Conservation (phyloP, 192 early-diverging fungal genomes). For the Linderina pennispora region DNA sequence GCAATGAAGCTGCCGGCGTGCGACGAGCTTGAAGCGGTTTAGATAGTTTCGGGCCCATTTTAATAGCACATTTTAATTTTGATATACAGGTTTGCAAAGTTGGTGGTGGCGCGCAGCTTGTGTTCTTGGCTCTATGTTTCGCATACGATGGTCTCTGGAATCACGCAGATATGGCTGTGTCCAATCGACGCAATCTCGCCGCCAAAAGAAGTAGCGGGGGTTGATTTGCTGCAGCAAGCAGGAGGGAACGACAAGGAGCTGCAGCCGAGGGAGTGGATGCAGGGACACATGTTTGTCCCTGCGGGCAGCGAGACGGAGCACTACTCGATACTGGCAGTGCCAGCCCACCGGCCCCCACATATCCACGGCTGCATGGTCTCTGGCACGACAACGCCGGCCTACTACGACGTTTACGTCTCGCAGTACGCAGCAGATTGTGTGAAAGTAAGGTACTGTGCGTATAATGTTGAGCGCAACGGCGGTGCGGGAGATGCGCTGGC, state of each 20-base stretch:
- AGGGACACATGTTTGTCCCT: conserved; percentile 15
- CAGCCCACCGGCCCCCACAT: conserved; percentile 8
- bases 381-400: conserved; percentile 17
- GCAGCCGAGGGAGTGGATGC: too few species aligned
- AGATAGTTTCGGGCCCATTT: too few species aligned
- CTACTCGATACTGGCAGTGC: conserved; percentile 16
- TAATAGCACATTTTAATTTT: too few species aligned
- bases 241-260: too few species aligned
- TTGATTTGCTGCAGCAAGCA: too few species aligned
- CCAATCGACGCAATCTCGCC: too few species aligned
- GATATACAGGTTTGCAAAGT: too few species aligned
- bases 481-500: conserved; percentile 31
- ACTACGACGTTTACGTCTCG: conserved; percentile 22
- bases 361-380: conserved; percentile 34
- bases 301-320: background rate
- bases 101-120: too few species aligned
- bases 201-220: too few species aligned
- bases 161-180: too few species aligned
- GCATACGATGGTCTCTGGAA: too few species aligned
- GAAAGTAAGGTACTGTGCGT: conserved; percentile 8
- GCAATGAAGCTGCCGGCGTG: conserved; percentile 61
- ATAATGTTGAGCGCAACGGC: conserved; percentile 18
- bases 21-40: conserved; percentile 58
- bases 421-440: conserved; percentile 2
- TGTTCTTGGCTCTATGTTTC: too few species aligned